Conservation (phyloP, 257 asterid species). For the Lantana camara region DNA sequence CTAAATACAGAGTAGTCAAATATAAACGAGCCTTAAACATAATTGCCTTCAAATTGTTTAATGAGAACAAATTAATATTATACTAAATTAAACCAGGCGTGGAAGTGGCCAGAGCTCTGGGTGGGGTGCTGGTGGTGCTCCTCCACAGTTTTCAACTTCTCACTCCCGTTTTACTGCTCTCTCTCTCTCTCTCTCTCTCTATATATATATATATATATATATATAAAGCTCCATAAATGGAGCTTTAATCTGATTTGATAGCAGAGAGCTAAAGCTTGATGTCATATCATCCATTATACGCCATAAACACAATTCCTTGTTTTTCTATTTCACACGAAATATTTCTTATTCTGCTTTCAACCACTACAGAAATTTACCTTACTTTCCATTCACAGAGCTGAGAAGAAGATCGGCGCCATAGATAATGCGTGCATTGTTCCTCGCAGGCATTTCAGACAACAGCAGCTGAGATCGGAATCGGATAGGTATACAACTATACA, state of each 20-base stretch:
- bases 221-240: not conserved
- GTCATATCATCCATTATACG: not conserved
- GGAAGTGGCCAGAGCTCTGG: not conserved
- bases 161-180: not conserved
- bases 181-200: too few relatives aligned
- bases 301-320: too few relatives aligned
- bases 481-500: too few relatives aligned
- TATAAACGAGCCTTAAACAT: too few relatives aligned
- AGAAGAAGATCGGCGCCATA: not conserved
- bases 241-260: not conserved
- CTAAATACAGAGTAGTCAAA: too few relatives aligned
- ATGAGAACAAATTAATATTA: not conserved
- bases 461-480: too few relatives aligned
- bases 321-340: slow-evolving; percentile 10
- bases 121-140: too few relatives aligned
- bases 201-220: not conserved
- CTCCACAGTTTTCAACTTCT: slow-evolving; percentile 10
- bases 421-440: slow-evolving; percentile 11
- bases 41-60: too few relatives aligned
- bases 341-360: not conserved
- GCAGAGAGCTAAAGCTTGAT: not conserved
- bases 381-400: not conserved
- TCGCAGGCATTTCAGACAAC: slow-evolving; percentile 29
- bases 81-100: not conserved
- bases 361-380: not conserved